Base-by-base conservation (phyloP, 805 yeast species). In the Sugiyamaella valdiviana region DNA sequence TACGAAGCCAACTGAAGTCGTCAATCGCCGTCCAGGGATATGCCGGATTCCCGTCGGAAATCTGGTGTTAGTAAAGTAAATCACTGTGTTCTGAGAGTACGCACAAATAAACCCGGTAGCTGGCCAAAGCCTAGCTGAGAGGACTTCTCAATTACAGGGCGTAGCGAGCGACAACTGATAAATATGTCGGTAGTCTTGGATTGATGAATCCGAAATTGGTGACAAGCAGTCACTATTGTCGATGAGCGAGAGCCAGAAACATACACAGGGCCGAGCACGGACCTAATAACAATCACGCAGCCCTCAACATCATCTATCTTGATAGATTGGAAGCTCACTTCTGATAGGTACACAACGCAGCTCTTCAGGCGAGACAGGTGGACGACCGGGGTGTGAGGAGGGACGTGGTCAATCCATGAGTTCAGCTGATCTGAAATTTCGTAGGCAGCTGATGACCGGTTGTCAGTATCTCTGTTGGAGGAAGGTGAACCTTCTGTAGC, bases 91-190 rank as follows among this genome's bases (percentile, higher is more conserved):
- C 10, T 16, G 3, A 10, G 21, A 16, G 9, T 4, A 22, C 42
- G 5, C 3, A 24, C 39, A 16, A 54, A 43, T 10, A 19, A 15
- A 20, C 19, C 10, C 3, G 59, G 54, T 10, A 53, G 51, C 21
- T 52, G 55, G 7, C 49, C 52, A 44, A 63, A 61, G 12, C 15
- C 19, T n/a, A 63, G 43, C 1, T 15, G 39, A 4, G 15, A 15
- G 46, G 60, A 56, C 16, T 48, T 22, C 45, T 63, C 67, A 20
- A 63, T 57, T 19, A 61, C 51, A 7, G 67, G 67, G 15, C 55
- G 45, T 16, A 26, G 45, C 6, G 57, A 56, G 14, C 23, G n/a
- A 48, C 65, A 61, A n/a, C 61, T 55, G 5, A 63, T 42, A 26
- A 45, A 51, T 2, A 63, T 44, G 4, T 46, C 42, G 15, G 45